These are phyloP conservation scores for Leishmania aethiopica DNA, from an alignment of 208 protist species.

Conservation along the genomic window DNA sequence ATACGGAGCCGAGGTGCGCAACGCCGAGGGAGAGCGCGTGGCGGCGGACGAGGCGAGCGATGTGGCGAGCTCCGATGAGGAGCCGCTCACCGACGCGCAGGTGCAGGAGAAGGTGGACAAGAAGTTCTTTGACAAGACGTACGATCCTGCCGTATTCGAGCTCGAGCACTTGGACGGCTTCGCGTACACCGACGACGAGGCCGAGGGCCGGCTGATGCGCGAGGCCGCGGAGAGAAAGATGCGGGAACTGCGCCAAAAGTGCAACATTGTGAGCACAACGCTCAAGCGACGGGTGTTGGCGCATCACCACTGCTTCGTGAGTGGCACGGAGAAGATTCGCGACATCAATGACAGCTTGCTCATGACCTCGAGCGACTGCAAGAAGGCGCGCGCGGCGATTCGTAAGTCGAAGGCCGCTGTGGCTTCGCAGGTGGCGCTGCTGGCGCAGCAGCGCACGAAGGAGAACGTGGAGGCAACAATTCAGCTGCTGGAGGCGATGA, in stretches of 20 bases:
- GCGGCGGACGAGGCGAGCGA: conserved; percentile 47
- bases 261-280: conserved; percentile 77
- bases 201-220: conserved; percentile 53
- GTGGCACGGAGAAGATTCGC: conserved; percentile 72
- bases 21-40: conserved; percentile 32
- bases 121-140: conserved; percentile 87
- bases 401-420: conserved; percentile 61
- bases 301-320: conserved; percentile 75
- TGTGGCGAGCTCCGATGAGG: conserved; percentile 69
- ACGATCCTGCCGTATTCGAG: conserved; percentile 75
- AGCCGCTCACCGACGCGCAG: conserved; percentile 81
- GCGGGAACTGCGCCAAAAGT: conserved; percentile 63
- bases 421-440: conserved; percentile 56
- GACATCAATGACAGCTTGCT: conserved; percentile 77
- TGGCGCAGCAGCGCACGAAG: conserved; percentile 57
- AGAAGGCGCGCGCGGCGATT: conserved; percentile 68
- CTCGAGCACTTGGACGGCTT: conserved; percentile 62
- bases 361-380: conserved; percentile 85
- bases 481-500: conserved; percentile 67
- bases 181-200: conserved; percentile 55
- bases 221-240: conserved; percentile 62
- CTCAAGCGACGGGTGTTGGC: conserved; percentile 82
- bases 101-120: conserved; percentile 80
- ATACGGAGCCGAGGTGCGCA: conserved; percentile 59
- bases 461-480: conserved; percentile 55